phyloP scores from a whole-genome alignment of 768 basidiomycete species.

The Xerocomus spinulosus region DNA sequence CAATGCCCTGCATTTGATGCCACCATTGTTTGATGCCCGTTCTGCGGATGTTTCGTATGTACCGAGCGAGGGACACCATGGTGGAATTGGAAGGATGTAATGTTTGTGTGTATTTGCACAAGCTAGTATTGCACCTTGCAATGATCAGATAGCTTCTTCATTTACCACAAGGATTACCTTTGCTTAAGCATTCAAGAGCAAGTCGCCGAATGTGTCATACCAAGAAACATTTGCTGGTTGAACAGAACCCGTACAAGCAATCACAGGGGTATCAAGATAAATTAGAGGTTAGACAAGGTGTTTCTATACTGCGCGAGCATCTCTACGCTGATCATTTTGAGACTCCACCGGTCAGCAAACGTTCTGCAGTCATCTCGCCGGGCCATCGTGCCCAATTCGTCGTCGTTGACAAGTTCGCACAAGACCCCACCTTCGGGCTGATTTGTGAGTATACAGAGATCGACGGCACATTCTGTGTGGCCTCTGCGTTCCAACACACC shows the following conservation, averaged over 20 bases:
- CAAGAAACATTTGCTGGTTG: too few species aligned
- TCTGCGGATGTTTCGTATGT: conserved; percentile 68
- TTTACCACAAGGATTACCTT: too few species aligned
- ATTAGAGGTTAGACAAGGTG: background rate
- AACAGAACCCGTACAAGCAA: too few species aligned
- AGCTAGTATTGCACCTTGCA: too few species aligned
- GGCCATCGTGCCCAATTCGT: conserved; percentile 88
- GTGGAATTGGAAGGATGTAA: background rate
- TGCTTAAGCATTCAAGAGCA: too few species aligned
- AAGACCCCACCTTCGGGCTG: conserved; percentile 66
- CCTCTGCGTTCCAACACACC: conserved; percentile 86
- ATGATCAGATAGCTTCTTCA: too few species aligned
- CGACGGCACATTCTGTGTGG: conserved; percentile 89
- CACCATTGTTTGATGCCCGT: conserved; percentile 85
- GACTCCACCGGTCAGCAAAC: conserved; percentile 85
- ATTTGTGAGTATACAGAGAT: conserved; percentile 76
- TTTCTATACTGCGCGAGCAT: conserved; percentile 53
- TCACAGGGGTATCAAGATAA: too few species aligned
- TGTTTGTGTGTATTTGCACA: conserved; percentile 26
- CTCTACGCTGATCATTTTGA: conserved; percentile 94
- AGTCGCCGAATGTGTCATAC: too few species aligned
- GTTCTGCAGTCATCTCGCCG: conserved; percentile 86
- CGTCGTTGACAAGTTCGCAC: conserved; percentile 94
- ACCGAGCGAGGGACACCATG: conserved; percentile 74
- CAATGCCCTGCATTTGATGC: conserved; percentile 88